Evolutionary conservation across 805 yeast genomes (phyloP).

Genomic region (Barnettozyma wickerhamii): DNA sequence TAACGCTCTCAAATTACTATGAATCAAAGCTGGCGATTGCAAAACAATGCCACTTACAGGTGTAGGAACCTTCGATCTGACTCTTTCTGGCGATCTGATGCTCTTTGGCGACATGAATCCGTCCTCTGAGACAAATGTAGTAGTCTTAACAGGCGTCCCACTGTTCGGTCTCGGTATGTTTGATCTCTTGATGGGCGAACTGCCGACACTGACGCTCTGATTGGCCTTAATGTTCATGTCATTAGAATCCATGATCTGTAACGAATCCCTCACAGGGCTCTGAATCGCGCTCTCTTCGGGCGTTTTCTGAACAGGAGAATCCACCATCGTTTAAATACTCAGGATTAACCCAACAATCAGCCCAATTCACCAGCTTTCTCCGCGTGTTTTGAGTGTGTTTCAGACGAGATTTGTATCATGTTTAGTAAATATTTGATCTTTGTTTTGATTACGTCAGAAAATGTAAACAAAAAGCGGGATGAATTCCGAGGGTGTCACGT

Average conservation of each 20-base stretch:
- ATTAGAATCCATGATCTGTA: not conserved
- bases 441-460: constrained; percentile 2
- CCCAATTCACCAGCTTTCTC: no score
- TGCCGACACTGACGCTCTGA: not conserved
- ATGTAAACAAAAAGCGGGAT: constrained; percentile 5
- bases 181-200: not conserved
- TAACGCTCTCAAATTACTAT: no score
- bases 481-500: not conserved
- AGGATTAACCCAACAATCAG: no score
- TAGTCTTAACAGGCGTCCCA: not conserved
- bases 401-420: not conserved
- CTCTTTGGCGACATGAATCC: not conserved
- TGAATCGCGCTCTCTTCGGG: not conserved
- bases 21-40: no score
- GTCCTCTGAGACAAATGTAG: not conserved
- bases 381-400: no score
- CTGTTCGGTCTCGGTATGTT: constrained; percentile 2
- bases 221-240: not conserved
- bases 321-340: no score
- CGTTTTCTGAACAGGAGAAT: not conserved
- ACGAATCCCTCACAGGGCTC: not conserved
- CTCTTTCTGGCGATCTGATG: not conserved
- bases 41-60: not conserved
- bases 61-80: not conserved
- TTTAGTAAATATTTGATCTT: not conserved